Percentiles rank a stretch among this genome's conserved stretches.
These are phyloP conservation scores for Purpureocillium takamizusanense DNA, from an alignment of 2,329 filamentous ascomycete genomes.

Conservation along the genomic window DNA sequence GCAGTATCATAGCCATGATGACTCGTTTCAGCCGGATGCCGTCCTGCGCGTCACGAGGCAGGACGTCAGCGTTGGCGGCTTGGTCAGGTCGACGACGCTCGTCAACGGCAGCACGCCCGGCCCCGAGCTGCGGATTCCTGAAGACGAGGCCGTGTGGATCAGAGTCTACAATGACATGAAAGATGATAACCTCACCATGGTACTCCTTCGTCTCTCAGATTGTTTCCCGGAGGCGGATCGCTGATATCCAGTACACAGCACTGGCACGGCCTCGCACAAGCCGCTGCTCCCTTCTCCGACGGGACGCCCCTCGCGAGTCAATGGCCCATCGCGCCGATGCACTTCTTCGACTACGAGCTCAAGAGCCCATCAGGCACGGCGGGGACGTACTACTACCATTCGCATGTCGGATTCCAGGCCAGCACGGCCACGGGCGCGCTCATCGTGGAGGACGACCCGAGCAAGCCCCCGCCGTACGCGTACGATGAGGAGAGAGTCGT, in stretches of 20 bases:
- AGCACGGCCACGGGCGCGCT: slow-evolving; percentile 44
- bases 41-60: slow-evolving; percentile 34
- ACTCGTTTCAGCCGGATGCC: slow-evolving; percentile 29
- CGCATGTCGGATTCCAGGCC: slow-evolving; percentile 54
- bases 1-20: slow-evolving; percentile 13
- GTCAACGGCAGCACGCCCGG: slow-evolving; percentile 46
- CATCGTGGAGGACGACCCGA: slow-evolving; percentile 42
- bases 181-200: slow-evolving; percentile 47
- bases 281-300: slow-evolving; percentile 52
- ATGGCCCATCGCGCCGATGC: slow-evolving; percentile 53
- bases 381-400: slow-evolving; percentile 62
- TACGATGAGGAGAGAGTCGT: slow-evolving; percentile 55
- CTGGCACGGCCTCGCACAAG: slow-evolving; percentile 56
- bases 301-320: slow-evolving; percentile 51
- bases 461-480: slow-evolving; percentile 34
- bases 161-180: slow-evolving; percentile 50
- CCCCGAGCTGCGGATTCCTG: slow-evolving; percentile 34
- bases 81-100: slow-evolving; percentile 15
- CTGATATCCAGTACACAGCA: slow-evolving; percentile 31
- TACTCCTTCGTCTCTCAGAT: slow-evolving; percentile 13
- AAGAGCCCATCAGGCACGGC: slow-evolving; percentile 40
- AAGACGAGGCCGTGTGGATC: slow-evolving; percentile 42
- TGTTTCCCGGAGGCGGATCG: background rate
- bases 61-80: slow-evolving; percentile 18
- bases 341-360: slow-evolving; percentile 62